These are phyloP conservation scores for Fusarium papillatum DNA, from an alignment of 2,329 filamentous ascomycete species.

Conservation along the genomic window DNA sequence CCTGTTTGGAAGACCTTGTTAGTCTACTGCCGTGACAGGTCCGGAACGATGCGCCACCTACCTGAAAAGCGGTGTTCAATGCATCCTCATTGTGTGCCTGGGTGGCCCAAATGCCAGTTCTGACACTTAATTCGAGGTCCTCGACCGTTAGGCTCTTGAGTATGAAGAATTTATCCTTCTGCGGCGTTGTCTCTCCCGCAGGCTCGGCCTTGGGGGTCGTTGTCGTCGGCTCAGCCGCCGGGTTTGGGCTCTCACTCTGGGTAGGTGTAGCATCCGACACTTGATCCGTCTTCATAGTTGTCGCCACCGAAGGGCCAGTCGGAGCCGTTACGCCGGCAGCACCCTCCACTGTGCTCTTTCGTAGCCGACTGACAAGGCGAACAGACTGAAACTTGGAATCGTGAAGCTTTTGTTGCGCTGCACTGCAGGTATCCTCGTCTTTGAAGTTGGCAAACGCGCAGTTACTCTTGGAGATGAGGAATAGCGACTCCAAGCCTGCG, in stretches of 20 bases:
- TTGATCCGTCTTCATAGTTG: slow-evolving; percentile 32
- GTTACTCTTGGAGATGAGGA: slow-evolving; percentile 96
- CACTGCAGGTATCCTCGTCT: slow-evolving; percentile 80
- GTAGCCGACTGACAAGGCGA: slow-evolving; percentile 86
- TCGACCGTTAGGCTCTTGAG: slow-evolving; percentile 94
- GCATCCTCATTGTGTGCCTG: slow-evolving; percentile 92
- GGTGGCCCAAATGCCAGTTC: slow-evolving; percentile 92
- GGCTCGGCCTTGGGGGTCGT: not conserved
- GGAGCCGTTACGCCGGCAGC: slow-evolving; percentile 63
- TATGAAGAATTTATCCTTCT: slow-evolving; percentile 87
- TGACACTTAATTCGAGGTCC: slow-evolving; percentile 90
- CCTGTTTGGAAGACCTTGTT: slow-evolving; percentile 59
- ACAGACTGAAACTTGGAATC: slow-evolving; percentile 92
- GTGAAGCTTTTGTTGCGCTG: slow-evolving; percentile 87
- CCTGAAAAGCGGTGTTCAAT: slow-evolving; percentile 87
- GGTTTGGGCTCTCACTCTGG: slow-evolving; percentile 9
- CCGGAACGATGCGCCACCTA: slow-evolving; percentile 53
- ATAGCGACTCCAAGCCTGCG: slow-evolving; percentile 86
- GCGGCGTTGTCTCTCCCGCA: slow-evolving; percentile 30
- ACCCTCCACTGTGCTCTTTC: slow-evolving; percentile 67
- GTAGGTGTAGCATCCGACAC: slow-evolving; percentile 13
- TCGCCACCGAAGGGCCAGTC: slow-evolving; percentile 65
- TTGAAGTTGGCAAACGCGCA: slow-evolving; percentile 98
- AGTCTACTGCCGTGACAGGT: not conserved
- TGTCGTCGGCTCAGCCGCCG: slow-evolving; percentile 10